A percentile compares a stretch with the other conserved stretches of the same genome.
Conservation (phyloP, 352 stramenopile genomes). For the Phytophthora ramorum region DNA sequence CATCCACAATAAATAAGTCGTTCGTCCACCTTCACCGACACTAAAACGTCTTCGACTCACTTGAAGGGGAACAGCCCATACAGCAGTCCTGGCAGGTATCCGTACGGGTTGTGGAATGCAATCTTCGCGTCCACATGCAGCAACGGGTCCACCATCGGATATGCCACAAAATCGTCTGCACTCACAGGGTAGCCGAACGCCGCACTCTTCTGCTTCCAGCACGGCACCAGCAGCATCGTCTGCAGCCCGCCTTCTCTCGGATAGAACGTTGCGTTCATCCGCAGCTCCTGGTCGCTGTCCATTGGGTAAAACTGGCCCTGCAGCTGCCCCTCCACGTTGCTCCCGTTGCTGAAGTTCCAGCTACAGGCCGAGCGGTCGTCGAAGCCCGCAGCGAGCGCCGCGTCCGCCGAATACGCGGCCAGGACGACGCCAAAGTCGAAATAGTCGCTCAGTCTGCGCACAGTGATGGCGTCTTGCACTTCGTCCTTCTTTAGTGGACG, state of each 20-base stretch:
- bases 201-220: conserved; percentile 86
- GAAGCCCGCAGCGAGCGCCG: conserved; percentile 43
- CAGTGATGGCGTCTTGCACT: conserved; percentile 72
- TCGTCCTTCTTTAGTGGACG: conserved; percentile 56
- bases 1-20: conserved; percentile 19
- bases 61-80: conserved; percentile 88
- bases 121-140: conserved; percentile 68
- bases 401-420: conserved; percentile 63
- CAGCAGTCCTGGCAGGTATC: conserved; percentile 80
- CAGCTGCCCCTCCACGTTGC: conserved; percentile 51
- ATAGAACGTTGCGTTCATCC: conserved; percentile 59
- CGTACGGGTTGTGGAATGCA: conserved; percentile 83
- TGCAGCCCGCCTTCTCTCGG: conserved; percentile 63
- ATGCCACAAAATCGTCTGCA: conserved; percentile 66
- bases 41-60: conserved; percentile 44
- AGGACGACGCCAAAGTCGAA: conserved; percentile 81
- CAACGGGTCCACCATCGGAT: conserved; percentile 79
- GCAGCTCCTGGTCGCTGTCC: conserved; percentile 43
- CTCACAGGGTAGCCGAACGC: conserved; percentile 83
- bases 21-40: background rate
- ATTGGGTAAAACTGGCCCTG: conserved; percentile 67
- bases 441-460: conserved; percentile 76
- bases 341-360: conserved; percentile 63
- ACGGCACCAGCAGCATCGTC: conserved; percentile 72
- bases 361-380: conserved; percentile 65